phyloP scores from a whole-genome alignment of 2,329 filamentous ascomycete species.

The Scortechinia acanthostroma region DNA sequence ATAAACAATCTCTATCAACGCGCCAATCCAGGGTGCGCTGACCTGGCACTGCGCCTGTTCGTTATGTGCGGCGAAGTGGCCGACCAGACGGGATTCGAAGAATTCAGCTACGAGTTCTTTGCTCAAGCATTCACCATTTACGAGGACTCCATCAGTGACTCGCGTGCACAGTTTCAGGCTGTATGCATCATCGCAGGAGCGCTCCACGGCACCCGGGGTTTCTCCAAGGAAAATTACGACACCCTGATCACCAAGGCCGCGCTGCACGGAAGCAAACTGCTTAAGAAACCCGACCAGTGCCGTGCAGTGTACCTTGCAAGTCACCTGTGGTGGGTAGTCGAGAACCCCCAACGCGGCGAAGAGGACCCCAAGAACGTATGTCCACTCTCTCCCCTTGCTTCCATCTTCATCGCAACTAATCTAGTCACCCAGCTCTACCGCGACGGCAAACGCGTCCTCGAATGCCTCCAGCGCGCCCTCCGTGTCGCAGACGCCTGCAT shows the following conservation, averaged over 20 bases:
- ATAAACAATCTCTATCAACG: conserved; percentile 64
- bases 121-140: conserved; percentile 74
- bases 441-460: conserved; percentile 69
- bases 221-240: conserved; percentile 71
- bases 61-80: conserved; percentile 67
- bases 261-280: conserved; percentile 66
- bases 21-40: conserved; percentile 54
- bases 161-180: conserved; percentile 68
- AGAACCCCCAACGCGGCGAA: conserved; percentile 53
- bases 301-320: conserved; percentile 70
- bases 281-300: conserved; percentile 75
- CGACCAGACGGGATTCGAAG: conserved; percentile 66
- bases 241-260: conserved; percentile 72
- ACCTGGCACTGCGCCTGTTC: conserved; percentile 63
- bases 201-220: conserved; percentile 60
- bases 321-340: conserved; percentile 71
- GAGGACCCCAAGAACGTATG: conserved; percentile 58
- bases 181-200: conserved; percentile 69
- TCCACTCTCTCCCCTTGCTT: conserved; percentile 8
- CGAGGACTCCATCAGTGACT: conserved; percentile 70
- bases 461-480: conserved; percentile 70
- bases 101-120: conserved; percentile 72
- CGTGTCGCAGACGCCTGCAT: conserved; percentile 73
- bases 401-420: conserved; percentile 10
- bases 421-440: conserved; percentile 50